These are phyloP conservation scores for Priceomyces fermenticarens DNA, from an alignment of 805 yeast genomes.

Conservation along the genomic window DNA sequence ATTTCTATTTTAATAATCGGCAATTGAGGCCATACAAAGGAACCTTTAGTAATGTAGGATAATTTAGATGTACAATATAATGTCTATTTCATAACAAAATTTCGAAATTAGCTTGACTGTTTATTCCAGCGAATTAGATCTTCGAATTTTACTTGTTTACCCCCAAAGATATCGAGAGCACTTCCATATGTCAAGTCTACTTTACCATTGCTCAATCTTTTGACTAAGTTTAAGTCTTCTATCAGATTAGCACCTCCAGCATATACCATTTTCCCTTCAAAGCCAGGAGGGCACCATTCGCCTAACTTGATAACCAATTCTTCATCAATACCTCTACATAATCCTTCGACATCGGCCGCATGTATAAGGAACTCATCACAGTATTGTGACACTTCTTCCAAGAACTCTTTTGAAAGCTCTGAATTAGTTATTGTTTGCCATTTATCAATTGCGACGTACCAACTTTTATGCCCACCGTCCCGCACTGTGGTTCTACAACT, in stretches of 20 bases:
- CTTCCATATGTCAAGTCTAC: conserved; percentile 94
- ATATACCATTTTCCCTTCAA: conserved; percentile 73
- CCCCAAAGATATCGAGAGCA: conserved; percentile 94
- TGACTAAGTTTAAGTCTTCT: conserved; percentile 65
- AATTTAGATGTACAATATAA: background rate
- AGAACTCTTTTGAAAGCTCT: conserved; percentile 50
- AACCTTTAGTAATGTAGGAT: background rate
- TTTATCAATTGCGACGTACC: conserved; percentile 97
- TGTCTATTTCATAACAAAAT: too few species aligned
- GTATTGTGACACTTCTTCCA: conserved; percentile 53
- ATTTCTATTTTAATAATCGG: background rate
- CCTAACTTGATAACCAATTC: conserved; percentile 68
- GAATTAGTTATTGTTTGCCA: conserved; percentile 90
- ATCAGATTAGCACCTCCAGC: conserved; percentile 94
- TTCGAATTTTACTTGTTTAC: conserved; percentile 67
- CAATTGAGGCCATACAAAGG: background rate
- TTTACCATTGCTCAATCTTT: conserved; percentile 66
- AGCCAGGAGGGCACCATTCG: conserved; percentile 63
- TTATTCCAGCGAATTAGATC: conserved; percentile 78
- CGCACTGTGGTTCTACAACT: conserved; percentile 60
- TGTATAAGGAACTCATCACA: conserved; percentile 89
- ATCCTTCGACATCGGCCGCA: conserved; percentile 98
- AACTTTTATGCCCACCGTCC: conserved; percentile 31
- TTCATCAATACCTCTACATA: conserved; percentile 89
- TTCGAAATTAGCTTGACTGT: conserved; percentile 3